A percentile compares a stretch with the other conserved stretches of the same genome.
These are phyloP conservation scores for Hippophae tibetana DNA, from an alignment of 306 rosid species.

Conservation along the genomic window DNA sequence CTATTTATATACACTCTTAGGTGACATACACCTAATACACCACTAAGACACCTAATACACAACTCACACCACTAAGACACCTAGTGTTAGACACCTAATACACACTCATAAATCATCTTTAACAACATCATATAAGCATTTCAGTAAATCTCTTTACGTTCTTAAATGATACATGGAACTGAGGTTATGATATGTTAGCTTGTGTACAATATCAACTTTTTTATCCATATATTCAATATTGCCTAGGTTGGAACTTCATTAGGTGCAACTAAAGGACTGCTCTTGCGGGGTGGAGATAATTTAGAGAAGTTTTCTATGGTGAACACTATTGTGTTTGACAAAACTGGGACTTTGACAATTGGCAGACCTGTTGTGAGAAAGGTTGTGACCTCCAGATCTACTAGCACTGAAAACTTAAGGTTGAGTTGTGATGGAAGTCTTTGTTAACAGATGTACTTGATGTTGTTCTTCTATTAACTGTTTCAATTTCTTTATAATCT, in stretches of 20 bases:
- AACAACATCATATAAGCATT: too few species aligned
- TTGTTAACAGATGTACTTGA: background rate
- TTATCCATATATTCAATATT: conserved; percentile 8
- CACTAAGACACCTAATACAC: too few species aligned
- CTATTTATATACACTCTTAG: too few species aligned
- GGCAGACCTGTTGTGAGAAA: conserved; percentile 87
- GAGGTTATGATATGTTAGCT: background rate
- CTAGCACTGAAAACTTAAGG: conserved; percentile 35
- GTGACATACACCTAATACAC: too few species aligned
- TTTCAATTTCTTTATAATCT: background rate
- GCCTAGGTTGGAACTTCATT: conserved; percentile 91
- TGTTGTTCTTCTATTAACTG: background rate
- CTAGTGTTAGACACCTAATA: too few species aligned
- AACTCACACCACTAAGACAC: too few species aligned
- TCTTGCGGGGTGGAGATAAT: conserved; percentile 87
- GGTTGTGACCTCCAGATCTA: conserved; percentile 43
- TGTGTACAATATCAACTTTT: conserved; percentile 5
- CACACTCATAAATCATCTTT: too few species aligned
- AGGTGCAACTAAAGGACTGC: conserved; percentile 86
- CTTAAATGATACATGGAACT: background rate
- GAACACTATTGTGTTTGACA: conserved; percentile 75
- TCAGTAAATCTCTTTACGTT: too few species aligned
- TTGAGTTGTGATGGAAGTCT: conserved; percentile 18
- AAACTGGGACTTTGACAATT: conserved; percentile 93
- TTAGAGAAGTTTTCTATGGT: conserved; percentile 89